Evolutionary conservation across 208 protist genomes (phyloP), one percentile per base, ranked within the genome.

Genomic region (Trypanosoma mega): DNA sequence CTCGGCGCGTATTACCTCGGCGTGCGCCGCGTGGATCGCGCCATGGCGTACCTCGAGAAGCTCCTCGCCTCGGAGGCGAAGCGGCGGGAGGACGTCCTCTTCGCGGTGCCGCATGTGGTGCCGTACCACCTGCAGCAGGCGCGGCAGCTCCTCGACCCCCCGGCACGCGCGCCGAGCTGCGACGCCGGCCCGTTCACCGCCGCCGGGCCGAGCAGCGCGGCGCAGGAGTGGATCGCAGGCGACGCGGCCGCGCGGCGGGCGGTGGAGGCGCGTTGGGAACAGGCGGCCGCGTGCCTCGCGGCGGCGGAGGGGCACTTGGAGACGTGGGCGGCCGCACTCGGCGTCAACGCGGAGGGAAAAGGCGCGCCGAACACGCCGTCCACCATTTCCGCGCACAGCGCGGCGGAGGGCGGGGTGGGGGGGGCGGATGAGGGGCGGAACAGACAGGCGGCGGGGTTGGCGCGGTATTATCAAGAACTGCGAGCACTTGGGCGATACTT

Each of bases 1-100:
- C 82, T 93, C 36, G 80, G 76, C 8, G 72, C 63, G 27, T 74
- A 90, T 66, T 88, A 93, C 72, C 70, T 93, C 16, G 59, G 53
- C 23, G 46, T 37, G 30, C 63, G 54, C 57, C 51, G 75, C 61
- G 68, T 83, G 21, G 66, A 73, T 9, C 69, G 78, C 2, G 86
- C 80, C 29, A 78, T 82, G 24, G 68, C 82, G 18, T 93, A 85
- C 50, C 50, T 93, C 31, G 71, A 80, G 47, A 85, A 85, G 68
- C 71, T 93, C n/a, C 47, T 72, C 8, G 50, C 65, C 23, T 76
- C 71, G 33, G 63, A 71, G 11, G 64, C 72, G 11, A 74, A 72
- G 21, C 61, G 63, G 2, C 56, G 34, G 0, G 76, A 86, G n/a
- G 86, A 90, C 39, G 45, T 77, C 2, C 58, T 88, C 11, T 73